Conservation (phyloP, 116 monocot species). For the Cymodocea nodosa region DNA sequence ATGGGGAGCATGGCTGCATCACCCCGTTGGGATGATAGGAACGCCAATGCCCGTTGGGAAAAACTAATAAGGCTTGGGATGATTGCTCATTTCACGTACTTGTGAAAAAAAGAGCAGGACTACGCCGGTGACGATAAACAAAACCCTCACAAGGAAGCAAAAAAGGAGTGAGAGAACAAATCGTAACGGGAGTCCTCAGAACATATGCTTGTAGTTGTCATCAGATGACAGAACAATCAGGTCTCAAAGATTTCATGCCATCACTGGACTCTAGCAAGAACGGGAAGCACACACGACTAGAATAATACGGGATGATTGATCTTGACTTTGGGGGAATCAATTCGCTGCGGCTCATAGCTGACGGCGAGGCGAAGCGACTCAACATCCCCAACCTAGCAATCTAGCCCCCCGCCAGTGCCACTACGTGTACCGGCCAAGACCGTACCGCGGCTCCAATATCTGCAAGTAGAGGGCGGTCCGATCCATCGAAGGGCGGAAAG, state of each 20-base stretch:
- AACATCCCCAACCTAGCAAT: constrained; percentile 8
- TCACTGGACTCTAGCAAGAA: background rate
- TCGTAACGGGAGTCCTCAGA: constrained; percentile 11
- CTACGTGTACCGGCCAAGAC: too few species aligned
- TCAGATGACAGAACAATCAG: constrained; percentile 12
- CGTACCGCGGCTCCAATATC: too few species aligned
- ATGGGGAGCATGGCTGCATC: too few species aligned
- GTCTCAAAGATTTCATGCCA: constrained; percentile 35
- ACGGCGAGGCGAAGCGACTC: constrained; percentile 19
- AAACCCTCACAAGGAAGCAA: background rate
- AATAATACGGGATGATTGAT: background rate
- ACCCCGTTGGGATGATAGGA: too few species aligned
- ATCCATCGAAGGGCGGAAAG: background rate
- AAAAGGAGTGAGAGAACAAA: background rate
- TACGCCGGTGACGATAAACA: background rate
- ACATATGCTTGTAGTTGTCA: constrained; percentile 13
- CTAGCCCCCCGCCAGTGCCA: background rate
- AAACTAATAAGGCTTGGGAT: too few species aligned
- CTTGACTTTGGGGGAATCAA: constrained; percentile 11
- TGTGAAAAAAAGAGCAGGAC: background rate
- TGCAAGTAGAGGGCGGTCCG: background rate
- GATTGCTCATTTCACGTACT: too few species aligned
- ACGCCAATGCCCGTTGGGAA: too few species aligned
- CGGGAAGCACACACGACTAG: background rate
- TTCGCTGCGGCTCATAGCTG: constrained; percentile 12